Conservation (phyloP, 2,329 filamentous ascomycete species). For the Sporothrix humicola region DNA sequence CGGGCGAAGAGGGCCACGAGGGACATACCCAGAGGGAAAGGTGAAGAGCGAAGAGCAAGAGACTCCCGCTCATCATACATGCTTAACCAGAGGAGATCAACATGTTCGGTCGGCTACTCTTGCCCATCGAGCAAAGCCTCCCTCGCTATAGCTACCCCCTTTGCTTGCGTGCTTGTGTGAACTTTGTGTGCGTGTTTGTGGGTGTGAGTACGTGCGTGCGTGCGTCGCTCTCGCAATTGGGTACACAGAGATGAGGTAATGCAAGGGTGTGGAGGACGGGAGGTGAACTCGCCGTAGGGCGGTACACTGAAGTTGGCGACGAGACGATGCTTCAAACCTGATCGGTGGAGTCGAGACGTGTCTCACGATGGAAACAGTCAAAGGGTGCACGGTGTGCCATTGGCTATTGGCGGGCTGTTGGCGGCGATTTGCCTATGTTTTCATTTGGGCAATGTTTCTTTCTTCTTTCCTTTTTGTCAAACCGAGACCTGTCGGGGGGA, state of each 20-base stretch:
- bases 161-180: conserved; percentile 17
- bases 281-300: not conserved
- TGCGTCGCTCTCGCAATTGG: conserved; percentile 6
- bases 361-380: conserved; percentile 35
- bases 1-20: not conserved
- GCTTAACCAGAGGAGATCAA: conserved; percentile 23
- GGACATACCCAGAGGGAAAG: not conserved
- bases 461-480: conserved; percentile 1
- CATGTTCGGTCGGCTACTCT: conserved; percentile 25
- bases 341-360: conserved; percentile 36
- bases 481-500: conserved; percentile 19
- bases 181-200: not conserved
- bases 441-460: conserved; percentile 28
- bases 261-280: conserved; percentile 7
- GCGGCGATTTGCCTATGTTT: not conserved
- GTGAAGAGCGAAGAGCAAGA: conserved; percentile 11
- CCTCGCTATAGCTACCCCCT: not conserved
- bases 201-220: not conserved
- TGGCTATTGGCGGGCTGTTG: conserved; percentile 20
- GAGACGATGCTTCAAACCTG: conserved; percentile 34
- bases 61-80: conserved; percentile 24
- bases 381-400: conserved; percentile 28
- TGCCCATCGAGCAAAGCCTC: not conserved
- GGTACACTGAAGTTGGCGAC: conserved; percentile 26
- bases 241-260: not conserved